A percentile compares a stretch with the other conserved stretches of the same genome.
Conservation (phyloP, 305 asterid species). For the Fraxinus dipetala region DNA sequence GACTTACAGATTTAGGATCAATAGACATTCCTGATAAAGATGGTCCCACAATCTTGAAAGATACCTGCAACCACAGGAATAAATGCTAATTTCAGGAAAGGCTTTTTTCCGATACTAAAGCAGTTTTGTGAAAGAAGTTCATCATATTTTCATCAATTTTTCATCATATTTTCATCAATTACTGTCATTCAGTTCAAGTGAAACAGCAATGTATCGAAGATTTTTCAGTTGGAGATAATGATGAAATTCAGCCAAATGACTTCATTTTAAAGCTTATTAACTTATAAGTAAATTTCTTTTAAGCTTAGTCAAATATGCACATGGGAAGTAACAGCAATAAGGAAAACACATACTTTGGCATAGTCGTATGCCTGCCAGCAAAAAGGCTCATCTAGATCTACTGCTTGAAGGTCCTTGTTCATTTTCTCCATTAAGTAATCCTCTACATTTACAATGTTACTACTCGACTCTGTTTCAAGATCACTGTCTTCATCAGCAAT, state of each 20-base stretch:
- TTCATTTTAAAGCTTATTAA: neutral
- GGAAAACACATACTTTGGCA: conserved; percentile 64
- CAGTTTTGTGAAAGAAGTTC: conserved; percentile 4
- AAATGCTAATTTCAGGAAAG: conserved; percentile 20
- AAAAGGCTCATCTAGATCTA: conserved; percentile 91
- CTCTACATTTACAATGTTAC: conserved; percentile 69
- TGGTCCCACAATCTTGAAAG: conserved; percentile 83
- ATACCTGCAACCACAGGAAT: conserved; percentile 56
- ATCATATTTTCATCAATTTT: conserved; percentile 3
- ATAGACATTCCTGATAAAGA: conserved; percentile 85
- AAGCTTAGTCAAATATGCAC: neutral
- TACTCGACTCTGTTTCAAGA: conserved; percentile 62
- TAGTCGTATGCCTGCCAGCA: conserved; percentile 92
- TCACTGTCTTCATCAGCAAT: conserved; percentile 80
- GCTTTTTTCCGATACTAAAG: conserved; percentile 14
- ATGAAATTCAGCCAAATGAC: conserved; percentile 6
- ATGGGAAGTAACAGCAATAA: conserved; percentile 1
- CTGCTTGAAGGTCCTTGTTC: conserved; percentile 86
- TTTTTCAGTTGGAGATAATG: neutral
- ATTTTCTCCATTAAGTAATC: conserved; percentile 79
- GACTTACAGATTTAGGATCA: conserved; percentile 89
- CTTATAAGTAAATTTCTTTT: neutral
- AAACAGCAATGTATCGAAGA: neutral
- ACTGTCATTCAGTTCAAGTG: neutral
- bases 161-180: conserved; percentile 7